These are phyloP conservation scores for Scutellaria galericulata DNA, from an alignment of 257 asterid species.

Conservation along the genomic window DNA sequence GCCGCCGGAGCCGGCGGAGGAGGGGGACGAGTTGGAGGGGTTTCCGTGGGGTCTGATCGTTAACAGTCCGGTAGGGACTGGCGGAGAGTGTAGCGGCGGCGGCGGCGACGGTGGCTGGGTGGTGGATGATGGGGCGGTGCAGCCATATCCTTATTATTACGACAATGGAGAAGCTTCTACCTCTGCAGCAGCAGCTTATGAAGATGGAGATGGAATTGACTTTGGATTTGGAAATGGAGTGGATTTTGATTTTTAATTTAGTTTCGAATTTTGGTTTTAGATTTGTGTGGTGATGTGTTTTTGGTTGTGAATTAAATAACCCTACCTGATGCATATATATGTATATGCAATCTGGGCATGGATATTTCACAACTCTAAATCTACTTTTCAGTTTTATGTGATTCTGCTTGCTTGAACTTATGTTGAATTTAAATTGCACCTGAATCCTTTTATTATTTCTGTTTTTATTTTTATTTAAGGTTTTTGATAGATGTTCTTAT, in stretches of 20 bases:
- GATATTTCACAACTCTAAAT: too few relatives aligned
- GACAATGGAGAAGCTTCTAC: neutral
- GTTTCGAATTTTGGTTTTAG: neutral
- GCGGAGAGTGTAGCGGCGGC: neutral
- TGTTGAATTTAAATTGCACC: too few relatives aligned
- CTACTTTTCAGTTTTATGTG: too few relatives aligned
- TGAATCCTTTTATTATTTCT: too few relatives aligned
- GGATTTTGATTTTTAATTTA: neutral
- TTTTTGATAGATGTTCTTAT: too few relatives aligned
- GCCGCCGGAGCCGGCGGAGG: neutral
- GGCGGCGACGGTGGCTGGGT: conserved; percentile 33
- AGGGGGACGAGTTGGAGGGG: conserved; percentile 24
- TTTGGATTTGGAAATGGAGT: neutral
- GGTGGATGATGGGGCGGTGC: conserved; percentile 21
- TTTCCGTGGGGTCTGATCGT: conserved; percentile 43
- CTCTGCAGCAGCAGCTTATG: too few relatives aligned
- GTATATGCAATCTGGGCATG: too few relatives aligned
- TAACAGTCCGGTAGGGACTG: conserved; percentile 28
- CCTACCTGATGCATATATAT: too few relatives aligned
- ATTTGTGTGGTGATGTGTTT: neutral
- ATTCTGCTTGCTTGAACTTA: too few relatives aligned
- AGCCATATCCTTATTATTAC: conserved; percentile 37
- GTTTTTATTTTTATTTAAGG: too few relatives aligned
- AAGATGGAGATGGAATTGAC: neutral
- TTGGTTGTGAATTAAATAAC: neutral